These are phyloP conservation scores for Pneumocystis wakefieldiae DNA, from an alignment of 1,139 yeast species.

Conservation along the genomic window DNA sequence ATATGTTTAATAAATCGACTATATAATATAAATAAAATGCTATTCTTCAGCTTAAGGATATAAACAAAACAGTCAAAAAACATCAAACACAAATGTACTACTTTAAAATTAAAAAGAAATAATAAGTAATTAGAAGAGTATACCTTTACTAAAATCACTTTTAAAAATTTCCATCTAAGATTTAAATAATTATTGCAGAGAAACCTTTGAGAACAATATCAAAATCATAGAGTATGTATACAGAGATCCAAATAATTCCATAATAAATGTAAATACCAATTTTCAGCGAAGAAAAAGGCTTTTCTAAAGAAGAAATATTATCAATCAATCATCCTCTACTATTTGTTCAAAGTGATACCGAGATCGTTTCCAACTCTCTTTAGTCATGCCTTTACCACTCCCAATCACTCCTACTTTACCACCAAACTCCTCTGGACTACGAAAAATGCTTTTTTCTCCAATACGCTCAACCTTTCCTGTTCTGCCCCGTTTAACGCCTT, in stretches of 20 bases:
- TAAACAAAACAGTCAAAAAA: not conserved
- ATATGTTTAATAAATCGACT: not conserved
- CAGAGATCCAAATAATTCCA: not conserved
- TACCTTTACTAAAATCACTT: not conserved
- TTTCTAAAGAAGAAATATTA: not conserved
- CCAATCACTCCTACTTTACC: constrained; percentile 21
- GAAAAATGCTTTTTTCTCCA: constrained; percentile 20
- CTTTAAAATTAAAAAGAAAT: not conserved
- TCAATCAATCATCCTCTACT: not conserved
- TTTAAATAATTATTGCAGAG: not conserved
- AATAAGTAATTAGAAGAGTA: not conserved
- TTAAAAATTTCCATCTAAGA: not conserved
- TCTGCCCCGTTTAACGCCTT: constrained; percentile 18
- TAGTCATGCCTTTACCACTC: constrained; percentile 17
- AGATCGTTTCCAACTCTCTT: constrained; percentile 4
- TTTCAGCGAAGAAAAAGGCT: not conserved
- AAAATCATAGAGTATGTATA: not conserved
- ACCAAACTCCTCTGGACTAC: constrained; percentile 18
- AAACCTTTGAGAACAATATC: not conserved
- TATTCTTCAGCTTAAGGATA: not conserved
- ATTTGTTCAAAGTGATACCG: not conserved
- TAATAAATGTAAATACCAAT: not conserved
- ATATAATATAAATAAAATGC: not conserved
- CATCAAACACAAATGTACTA: not conserved
- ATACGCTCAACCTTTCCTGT: constrained; percentile 15